phyloP scores from a whole-genome alignment of 257 asterid species.

The Cynanchum wilfordii region DNA sequence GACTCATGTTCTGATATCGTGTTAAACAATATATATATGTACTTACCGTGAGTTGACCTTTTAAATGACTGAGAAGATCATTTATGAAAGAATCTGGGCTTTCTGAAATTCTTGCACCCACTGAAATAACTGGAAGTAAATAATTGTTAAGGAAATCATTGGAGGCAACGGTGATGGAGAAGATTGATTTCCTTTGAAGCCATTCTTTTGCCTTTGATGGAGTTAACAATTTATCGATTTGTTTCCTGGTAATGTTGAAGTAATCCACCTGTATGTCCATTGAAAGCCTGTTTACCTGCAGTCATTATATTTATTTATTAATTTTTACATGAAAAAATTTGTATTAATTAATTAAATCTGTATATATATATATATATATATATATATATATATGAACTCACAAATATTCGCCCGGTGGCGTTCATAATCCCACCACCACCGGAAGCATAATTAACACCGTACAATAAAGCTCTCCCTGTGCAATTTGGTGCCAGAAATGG shows the following conservation, averaged over 20 bases:
- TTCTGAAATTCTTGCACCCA: slow-evolving; percentile 62
- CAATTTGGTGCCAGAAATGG: slow-evolving; percentile 92
- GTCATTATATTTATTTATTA: no score
- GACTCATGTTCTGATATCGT: no score
- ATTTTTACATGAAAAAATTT: background rate
- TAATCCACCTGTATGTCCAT: slow-evolving; percentile 90
- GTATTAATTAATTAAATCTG: background rate
- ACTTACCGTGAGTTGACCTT: slow-evolving; percentile 67
- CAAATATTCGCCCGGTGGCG: slow-evolving; percentile 77
- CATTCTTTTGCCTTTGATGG: slow-evolving; percentile 63
- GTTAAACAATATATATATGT: no score
- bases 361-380: no score
- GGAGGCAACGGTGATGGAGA: slow-evolving; percentile 79
- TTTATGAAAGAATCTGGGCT: slow-evolving; percentile 66
- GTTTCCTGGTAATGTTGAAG: slow-evolving; percentile 76
- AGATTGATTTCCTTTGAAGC: slow-evolving; percentile 51
- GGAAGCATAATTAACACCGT: slow-evolving; percentile 90
- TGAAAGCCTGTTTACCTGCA: slow-evolving; percentile 85
- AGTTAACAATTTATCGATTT: slow-evolving; percentile 56
- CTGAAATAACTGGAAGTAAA: slow-evolving; percentile 66
- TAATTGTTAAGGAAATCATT: slow-evolving; percentile 91
- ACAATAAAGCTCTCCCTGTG: slow-evolving; percentile 54
- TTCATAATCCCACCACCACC: slow-evolving; percentile 98
- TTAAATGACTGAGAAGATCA: slow-evolving; percentile 57
- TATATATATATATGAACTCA: slow-evolving; percentile 22